Conservation (phyloP, 2,329 filamentous ascomycete genomes). For the Hymenoscyphus fraxineus region DNA sequence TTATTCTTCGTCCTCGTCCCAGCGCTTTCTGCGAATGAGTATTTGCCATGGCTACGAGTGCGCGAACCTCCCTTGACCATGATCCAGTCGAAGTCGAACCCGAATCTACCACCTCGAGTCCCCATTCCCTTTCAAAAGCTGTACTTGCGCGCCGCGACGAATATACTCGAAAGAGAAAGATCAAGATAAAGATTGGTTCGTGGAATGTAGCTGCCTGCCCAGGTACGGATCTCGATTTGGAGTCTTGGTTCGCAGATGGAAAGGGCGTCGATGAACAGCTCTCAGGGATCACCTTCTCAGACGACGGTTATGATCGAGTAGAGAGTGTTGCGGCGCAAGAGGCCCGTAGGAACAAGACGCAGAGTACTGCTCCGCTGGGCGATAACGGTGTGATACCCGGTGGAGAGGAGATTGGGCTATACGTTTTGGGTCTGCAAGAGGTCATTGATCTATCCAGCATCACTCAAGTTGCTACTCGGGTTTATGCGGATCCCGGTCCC, state of each 20-base stretch:
- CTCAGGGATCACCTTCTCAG: constrained; percentile 48
- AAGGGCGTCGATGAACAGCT: constrained; percentile 65
- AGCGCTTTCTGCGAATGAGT: not conserved
- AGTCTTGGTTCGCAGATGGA: constrained; percentile 80
- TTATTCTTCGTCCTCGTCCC: not conserved
- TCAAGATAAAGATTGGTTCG: constrained; percentile 84
- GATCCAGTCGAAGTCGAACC: constrained; percentile 1
- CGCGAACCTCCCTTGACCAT: constrained; percentile 20
- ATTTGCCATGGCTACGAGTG: constrained; percentile 21
- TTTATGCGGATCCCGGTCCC: constrained; percentile 68
- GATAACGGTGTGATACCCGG: constrained; percentile 43
- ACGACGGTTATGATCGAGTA: constrained; percentile 36
- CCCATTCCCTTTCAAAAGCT: constrained; percentile 58
- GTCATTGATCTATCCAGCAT: constrained; percentile 81
- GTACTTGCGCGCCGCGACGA: constrained; percentile 73
- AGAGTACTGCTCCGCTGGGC: constrained; percentile 43
- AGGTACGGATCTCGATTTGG: constrained; percentile 83
- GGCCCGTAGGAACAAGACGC: constrained; percentile 40
- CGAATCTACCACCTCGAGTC: constrained; percentile 37
- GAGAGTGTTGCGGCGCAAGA: constrained; percentile 48
- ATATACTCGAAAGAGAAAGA: constrained; percentile 69
- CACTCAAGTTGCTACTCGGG: constrained; percentile 67
- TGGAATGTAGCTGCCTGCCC: constrained; percentile 92
- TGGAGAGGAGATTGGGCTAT: constrained; percentile 75
- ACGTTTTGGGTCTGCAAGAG: constrained; percentile 88